Evolutionary conservation across 441 rosid genomes (phyloP), one percentile per base, ranked within the genome.

Genomic region (Monsonia emarginata): DNA sequence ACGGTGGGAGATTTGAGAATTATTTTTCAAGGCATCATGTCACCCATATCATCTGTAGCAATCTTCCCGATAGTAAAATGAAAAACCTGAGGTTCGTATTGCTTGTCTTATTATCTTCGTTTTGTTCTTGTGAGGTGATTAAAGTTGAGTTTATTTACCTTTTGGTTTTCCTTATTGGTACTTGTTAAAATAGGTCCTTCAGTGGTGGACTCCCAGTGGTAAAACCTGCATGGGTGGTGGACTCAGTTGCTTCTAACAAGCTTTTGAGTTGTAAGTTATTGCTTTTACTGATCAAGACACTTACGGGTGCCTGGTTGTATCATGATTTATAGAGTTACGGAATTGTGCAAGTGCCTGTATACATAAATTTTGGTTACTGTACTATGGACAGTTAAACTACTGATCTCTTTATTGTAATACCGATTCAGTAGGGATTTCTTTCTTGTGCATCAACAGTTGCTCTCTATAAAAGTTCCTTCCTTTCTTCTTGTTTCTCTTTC

Each of bases 191-290:
- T 77, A 93, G 98, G 81, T 84, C 97, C 66, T 93, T 90, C 72
- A 90, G 97, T 70, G 70, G 87, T 78, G 97, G 98, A 31, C 83
- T 90, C 38, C 98, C 98, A 32, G 96, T 93, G 6, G 93, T 93
- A 72, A 90, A 87, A 84, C 98, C 98, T 60, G 31, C 80, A 32
- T 93, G 98, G 98, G 78, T 93, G 67, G 64, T 83, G 79, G 97
- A 93, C 68, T 88, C 90, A 75, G 75, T 88, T 60, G 84, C 82
- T 66, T 86, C 95, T 54, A 85, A 87, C 72, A 88, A 80, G 69
- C 90, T 93, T 62, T 70, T 93, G 75, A 85, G 83, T 54, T 93
- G 98, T 90, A 83, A 86, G 97, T 85, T 68, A 57, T 16, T 57
- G 58, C 60, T 44, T 62, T 57, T 27, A 10, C 61, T 69, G 31